These are phyloP conservation scores for Magnaporthiopsis rhizophila DNA, from an alignment of 2,329 filamentous ascomycete species.

Conservation along the genomic window DNA sequence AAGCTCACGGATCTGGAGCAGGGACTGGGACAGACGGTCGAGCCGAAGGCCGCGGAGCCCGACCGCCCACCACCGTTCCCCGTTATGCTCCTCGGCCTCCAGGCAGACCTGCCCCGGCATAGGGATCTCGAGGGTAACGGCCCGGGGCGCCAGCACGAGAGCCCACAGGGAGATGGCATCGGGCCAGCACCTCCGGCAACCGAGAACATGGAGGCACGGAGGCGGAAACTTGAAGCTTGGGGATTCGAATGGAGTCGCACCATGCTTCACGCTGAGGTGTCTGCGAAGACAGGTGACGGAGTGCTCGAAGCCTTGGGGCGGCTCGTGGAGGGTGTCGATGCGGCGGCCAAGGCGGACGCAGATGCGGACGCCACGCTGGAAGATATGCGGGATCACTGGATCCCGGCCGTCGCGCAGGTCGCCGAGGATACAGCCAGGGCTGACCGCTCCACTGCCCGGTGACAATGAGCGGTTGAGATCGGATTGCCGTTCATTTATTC, in stretches of 20 bases:
- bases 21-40: neutral
- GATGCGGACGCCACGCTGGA: neutral
- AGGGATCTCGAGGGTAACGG: neutral
- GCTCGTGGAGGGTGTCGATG: slow-evolving; percentile 3
- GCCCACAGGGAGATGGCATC: neutral
- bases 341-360: neutral
- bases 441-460: neutral
- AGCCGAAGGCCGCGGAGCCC: slow-evolving; percentile 12
- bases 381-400: slow-evolving; percentile 6
- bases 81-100: slow-evolving; percentile 5
- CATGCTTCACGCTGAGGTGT: slow-evolving; percentile 4
- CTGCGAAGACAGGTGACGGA: slow-evolving; percentile 2
- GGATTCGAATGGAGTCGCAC: slow-evolving; percentile 1
- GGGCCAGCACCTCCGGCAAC: no score
- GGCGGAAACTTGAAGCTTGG: neutral
- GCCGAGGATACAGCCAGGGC: neutral
- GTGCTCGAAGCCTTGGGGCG: neutral
- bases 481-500: neutral
- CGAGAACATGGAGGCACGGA: neutral
- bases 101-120: neutral
- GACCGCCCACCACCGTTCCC: slow-evolving; percentile 3
- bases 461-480: neutral
- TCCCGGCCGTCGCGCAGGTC: slow-evolving; percentile 5
- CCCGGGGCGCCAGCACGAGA: neutral
- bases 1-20: neutral